phyloP scores from a whole-genome alignment of 2,329 filamentous ascomycete genomes.

The Verticillium nonalfalfae region DNA sequence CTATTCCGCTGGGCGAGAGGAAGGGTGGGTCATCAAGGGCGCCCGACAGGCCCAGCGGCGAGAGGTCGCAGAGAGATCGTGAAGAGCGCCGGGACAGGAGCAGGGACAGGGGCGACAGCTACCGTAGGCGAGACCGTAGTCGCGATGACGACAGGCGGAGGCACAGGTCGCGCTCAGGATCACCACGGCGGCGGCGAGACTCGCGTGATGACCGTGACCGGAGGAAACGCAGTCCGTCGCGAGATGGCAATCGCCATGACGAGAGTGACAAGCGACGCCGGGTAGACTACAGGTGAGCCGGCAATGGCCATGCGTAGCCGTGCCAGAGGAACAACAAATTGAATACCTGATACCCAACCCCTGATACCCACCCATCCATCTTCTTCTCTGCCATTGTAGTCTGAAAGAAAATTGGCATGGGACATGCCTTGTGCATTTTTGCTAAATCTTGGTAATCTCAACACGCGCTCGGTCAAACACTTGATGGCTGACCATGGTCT shows the following conservation, averaged over 20 bases:
- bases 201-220: conserved; percentile 36
- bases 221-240: conserved; percentile 52
- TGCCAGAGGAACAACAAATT: conserved; percentile 3
- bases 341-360: conserved; percentile 13
- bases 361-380: conserved; percentile 2
- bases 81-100: conserved; percentile 21
- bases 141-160: conserved; percentile 24
- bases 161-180: conserved; percentile 42
- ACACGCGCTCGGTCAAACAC: conserved; percentile 79
- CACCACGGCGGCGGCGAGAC: conserved; percentile 35
- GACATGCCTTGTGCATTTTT: conserved; percentile 1
- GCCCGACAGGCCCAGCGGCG: neutral
- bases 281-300: conserved; percentile 36
- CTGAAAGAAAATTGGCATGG: neutral
- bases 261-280: conserved; percentile 54
- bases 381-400: neutral
- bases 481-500: conserved; percentile 61
- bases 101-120: conserved; percentile 15
- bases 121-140: conserved; percentile 13
- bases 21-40: conserved; percentile 21
- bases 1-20: conserved; percentile 60
- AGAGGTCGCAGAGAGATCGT: conserved; percentile 3
- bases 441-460: conserved; percentile 74
- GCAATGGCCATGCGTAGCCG: neutral
- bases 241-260: conserved; percentile 42